Conservation (phyloP, 805 yeast genomes). For the Hanseniaspora jakobsenii region DNA sequence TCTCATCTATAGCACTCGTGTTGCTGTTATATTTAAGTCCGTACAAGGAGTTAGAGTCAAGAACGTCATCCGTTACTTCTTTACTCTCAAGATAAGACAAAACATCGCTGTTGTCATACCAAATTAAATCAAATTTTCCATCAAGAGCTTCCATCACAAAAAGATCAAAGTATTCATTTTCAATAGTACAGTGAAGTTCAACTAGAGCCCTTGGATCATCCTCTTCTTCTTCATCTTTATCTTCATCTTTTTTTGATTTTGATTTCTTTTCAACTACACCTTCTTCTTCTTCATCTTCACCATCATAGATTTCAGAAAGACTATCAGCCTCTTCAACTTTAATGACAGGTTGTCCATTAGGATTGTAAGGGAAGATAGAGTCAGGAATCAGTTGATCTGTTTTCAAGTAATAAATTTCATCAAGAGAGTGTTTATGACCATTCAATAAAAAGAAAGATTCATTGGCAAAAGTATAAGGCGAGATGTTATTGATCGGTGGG, state of each 20-base stretch:
- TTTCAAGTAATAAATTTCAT: conserved; percentile 69
- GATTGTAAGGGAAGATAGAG: background rate
- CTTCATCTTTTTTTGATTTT: conserved; percentile 39
- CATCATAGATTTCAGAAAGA: too few relatives aligned
- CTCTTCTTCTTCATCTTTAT: conserved; percentile 39
- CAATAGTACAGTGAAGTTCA: conserved; percentile 4
- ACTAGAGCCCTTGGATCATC: conserved; percentile 39
- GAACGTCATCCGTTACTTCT: conserved; percentile 29
- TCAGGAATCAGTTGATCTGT: conserved; percentile 30
- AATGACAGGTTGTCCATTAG: background rate
- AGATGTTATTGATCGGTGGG: conserved; percentile 9
- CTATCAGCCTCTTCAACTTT: too few relatives aligned
- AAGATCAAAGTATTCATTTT: conserved; percentile 11
- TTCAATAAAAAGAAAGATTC: conserved; percentile 1
- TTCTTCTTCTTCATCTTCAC: conserved; percentile 40
- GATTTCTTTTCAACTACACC: too few relatives aligned
- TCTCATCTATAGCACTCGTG: too few relatives aligned
- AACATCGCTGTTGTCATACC: conserved; percentile 12
- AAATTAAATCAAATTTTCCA: conserved; percentile 12
- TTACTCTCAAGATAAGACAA: background rate
- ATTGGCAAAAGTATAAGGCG: conserved; percentile 5
- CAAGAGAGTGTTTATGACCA: conserved; percentile 21
- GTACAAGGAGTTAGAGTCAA: conserved; percentile 32
- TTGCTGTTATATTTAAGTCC: conserved; percentile 21
- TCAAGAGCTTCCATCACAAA: conserved; percentile 13